These are phyloP conservation scores for Iris macrosiphon DNA, from an alignment of 106 monocot genomes.

Conservation along the genomic window DNA sequence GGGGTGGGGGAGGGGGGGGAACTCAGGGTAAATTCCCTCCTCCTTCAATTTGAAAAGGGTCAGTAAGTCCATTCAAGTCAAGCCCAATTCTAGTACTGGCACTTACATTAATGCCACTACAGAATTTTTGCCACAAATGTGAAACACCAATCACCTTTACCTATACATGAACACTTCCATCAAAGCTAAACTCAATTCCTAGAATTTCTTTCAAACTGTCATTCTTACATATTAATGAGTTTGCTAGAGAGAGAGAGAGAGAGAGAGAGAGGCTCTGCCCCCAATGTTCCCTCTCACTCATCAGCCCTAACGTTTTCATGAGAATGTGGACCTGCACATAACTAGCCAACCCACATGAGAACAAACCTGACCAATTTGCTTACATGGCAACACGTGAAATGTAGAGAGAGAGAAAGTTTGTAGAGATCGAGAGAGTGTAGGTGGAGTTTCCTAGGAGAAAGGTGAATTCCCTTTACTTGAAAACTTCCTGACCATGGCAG, in stretches of 20 bases:
- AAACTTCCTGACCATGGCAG: slow-evolving; percentile 6
- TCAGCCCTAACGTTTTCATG: slow-evolving; percentile 44
- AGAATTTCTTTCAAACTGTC: background rate
- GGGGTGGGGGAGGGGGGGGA: too few relatives aligned
- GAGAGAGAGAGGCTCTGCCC: background rate
- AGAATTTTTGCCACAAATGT: slow-evolving; percentile 33
- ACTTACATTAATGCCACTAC: slow-evolving; percentile 31
- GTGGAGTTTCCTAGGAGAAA: slow-evolving; percentile 26
- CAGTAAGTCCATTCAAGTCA: slow-evolving; percentile 1
- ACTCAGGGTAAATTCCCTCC: background rate
- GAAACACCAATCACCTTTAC: background rate
- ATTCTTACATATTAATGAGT: background rate
- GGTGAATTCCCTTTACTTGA: slow-evolving; percentile 14
- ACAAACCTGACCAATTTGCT: slow-evolving; percentile 41
- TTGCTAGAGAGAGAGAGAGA: slow-evolving; percentile 1
- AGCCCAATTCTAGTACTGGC: slow-evolving; percentile 2
- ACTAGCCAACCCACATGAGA: slow-evolving; percentile 44
- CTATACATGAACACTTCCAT: slow-evolving; percentile 17
- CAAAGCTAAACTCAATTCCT: slow-evolving; percentile 13
- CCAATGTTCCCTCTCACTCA: slow-evolving; percentile 12
- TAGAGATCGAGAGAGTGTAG: too few relatives aligned
- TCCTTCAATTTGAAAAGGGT: background rate
- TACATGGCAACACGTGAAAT: slow-evolving; percentile 68
- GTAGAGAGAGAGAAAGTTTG: slow-evolving; percentile 16
- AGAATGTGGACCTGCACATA: slow-evolving; percentile 43